Percentiles rank a stretch among this genome's conserved stretches.
phyloP scores from a whole-genome alignment of 306 rosid species.

The Quercus aquifolioides region DNA sequence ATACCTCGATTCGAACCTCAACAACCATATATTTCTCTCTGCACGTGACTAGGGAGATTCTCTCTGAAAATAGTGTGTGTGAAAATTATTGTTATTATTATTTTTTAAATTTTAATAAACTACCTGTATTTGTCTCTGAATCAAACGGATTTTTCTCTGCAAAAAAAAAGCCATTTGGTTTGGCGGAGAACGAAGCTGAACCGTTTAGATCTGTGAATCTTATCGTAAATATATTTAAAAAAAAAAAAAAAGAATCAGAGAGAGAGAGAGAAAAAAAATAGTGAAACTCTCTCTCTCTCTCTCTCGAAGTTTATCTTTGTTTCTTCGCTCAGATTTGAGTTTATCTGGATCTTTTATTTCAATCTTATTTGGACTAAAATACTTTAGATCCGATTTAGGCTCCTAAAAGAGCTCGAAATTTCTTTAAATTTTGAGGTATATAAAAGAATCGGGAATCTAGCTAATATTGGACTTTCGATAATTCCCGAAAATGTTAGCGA shows the following conservation, averaged over 20 bases:
- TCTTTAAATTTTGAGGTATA: too few species aligned
- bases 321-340: background rate
- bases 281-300: background rate
- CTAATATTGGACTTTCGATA: background rate
- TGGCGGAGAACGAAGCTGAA: background rate
- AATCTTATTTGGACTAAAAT: background rate
- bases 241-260: too few species aligned
- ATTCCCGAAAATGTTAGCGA: conserved; percentile 45
- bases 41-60: background rate
- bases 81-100: too few species aligned
- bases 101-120: background rate
- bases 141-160: background rate
- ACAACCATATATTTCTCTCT: background rate
- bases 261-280: background rate
- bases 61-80: background rate
- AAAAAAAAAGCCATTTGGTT: background rate
- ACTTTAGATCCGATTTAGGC: background rate
- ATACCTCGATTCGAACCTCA: background rate
- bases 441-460: background rate
- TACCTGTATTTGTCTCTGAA: background rate
- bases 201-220: conserved; percentile 31
- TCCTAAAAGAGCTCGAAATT: background rate
- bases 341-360: conserved; percentile 18
- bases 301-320: too few species aligned
- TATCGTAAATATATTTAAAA: background rate